Conservation (phyloP, 129 eudicot genomes). For the Silybum marianum region DNA sequence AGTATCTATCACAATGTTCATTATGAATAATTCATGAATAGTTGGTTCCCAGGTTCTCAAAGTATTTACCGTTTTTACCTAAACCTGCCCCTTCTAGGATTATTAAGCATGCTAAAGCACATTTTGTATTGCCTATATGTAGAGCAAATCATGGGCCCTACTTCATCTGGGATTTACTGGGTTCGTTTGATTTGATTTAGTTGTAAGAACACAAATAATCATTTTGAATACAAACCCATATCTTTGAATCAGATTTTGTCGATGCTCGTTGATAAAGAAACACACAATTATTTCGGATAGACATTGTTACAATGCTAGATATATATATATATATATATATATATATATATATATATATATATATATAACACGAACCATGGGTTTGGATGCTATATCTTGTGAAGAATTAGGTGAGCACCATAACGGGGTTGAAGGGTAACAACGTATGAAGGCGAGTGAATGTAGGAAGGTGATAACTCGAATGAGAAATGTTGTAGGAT, state of each 20-base stretch:
- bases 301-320: background rate
- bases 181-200: background rate
- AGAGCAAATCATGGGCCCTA: background rate
- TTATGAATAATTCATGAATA: background rate
- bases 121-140: background rate
- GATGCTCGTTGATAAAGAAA: slow-evolving; percentile 2
- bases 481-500: slow-evolving; percentile 51
- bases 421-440: slow-evolving; percentile 52
- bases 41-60: background rate
- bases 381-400: slow-evolving; percentile 27
- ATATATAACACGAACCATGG: background rate
- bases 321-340: no score
- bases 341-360: no score
- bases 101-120: slow-evolving; percentile 12
- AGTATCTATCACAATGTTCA: background rate
- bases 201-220: slow-evolving; percentile 19
- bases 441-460: slow-evolving; percentile 50
- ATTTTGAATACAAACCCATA: slow-evolving; percentile 11
- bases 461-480: slow-evolving; percentile 57
- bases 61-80: background rate
- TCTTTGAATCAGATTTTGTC: slow-evolving; percentile 20
- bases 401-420: slow-evolving; percentile 51
- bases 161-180: background rate
- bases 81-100: background rate
- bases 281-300: slow-evolving; percentile 16